These are phyloP conservation scores for Vigna angularis DNA, from an alignment of 306 rosid genomes.

Conservation along the genomic window DNA sequence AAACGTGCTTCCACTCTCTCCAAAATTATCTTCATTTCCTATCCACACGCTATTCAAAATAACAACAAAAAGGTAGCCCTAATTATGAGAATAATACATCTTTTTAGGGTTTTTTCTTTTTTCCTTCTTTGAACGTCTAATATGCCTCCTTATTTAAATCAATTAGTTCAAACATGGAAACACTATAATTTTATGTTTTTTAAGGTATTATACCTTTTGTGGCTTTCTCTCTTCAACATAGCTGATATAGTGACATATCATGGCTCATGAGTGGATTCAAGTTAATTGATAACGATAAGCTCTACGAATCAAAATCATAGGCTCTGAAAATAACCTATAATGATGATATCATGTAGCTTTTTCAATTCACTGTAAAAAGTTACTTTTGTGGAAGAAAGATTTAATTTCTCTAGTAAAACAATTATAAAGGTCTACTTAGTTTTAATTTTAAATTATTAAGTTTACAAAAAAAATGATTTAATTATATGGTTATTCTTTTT, in stretches of 20 bases:
- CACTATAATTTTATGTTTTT: neutral
- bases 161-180: neutral
- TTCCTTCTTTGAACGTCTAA: no score
- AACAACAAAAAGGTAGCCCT: neutral
- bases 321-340: neutral
- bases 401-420: neutral
- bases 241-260: neutral
- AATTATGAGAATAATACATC: neutral
- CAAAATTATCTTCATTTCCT: neutral
- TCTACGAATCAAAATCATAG: neutral
- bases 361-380: neutral
- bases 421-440: neutral
- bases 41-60: neutral
- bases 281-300: neutral
- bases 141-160: neutral
- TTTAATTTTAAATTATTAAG: neutral
- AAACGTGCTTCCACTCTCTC: neutral
- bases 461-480: neutral
- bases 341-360: neutral
- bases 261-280: slow-evolving; percentile 7
- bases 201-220: neutral
- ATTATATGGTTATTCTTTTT: neutral
- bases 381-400: neutral
- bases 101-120: neutral
- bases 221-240: neutral